Evolutionary conservation across 1,284 basidiomycete genomes (phyloP).

Genomic region (Boletellus sp.): DNA sequence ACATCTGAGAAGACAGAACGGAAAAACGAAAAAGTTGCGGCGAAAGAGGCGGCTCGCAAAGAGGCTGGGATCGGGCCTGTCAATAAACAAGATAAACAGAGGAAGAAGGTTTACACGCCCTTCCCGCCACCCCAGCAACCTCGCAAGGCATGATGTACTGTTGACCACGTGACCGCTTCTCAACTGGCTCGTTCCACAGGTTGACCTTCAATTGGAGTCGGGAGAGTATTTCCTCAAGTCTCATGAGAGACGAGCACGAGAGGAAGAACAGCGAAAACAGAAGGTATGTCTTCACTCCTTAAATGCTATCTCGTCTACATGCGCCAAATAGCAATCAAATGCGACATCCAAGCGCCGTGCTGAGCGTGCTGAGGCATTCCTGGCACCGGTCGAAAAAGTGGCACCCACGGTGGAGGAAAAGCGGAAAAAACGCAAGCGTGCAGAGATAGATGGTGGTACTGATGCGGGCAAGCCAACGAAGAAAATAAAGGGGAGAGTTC

Average conservation of each 20-base stretch:
- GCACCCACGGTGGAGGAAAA: conserved; percentile 78
- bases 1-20: conserved; percentile 88
- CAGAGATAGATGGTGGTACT: conserved; percentile 15
- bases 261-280: conserved; percentile 62
- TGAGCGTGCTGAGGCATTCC: conserved; percentile 79
- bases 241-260: conserved; percentile 69
- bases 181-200: conserved; percentile 37
- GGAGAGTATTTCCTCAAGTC: conserved; percentile 98
- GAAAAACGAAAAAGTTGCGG: conserved; percentile 67
- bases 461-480: conserved; percentile 35
- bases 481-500: conserved; percentile 23
- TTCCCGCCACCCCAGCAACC: conserved; percentile 95
- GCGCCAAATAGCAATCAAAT: conserved; percentile 64
- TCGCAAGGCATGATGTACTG: conserved; percentile 61
- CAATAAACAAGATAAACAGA: conserved; percentile 45
- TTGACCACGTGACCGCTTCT: conserved; percentile 3
- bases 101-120: conserved; percentile 97
- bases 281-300: conserved; percentile 53
- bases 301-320: conserved; percentile 1
- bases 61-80: conserved; percentile 55
- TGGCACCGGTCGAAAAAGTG: conserved; percentile 74
- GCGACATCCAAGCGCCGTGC: conserved; percentile 63
- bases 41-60: conserved; percentile 56
- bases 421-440: conserved; percentile 53
- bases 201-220: conserved; percentile 92